Evolutionary conservation across 306 rosid species (phyloP).

Genomic region (Vigna hirtella): DNA sequence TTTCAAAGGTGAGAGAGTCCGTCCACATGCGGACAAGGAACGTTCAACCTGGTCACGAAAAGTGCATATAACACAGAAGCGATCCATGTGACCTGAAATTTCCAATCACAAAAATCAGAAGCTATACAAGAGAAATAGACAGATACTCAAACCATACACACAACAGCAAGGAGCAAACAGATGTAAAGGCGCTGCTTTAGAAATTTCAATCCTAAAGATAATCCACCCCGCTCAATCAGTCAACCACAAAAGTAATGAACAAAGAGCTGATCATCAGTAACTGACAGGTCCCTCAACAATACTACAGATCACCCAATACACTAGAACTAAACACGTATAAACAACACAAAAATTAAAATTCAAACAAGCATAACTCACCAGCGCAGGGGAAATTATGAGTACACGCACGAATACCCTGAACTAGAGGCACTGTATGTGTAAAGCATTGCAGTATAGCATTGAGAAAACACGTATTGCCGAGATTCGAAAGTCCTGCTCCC

Average conservation of each 20-base stretch:
- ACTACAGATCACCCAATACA: no score
- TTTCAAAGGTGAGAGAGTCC: constrained; percentile 55
- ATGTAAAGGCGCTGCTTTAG: not conserved
- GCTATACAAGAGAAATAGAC: not conserved
- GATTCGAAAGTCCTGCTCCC: constrained; percentile 89
- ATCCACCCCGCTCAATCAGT: not conserved
- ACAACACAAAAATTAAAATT: not conserved
- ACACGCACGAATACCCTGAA: constrained; percentile 62
- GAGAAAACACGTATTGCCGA: constrained; percentile 88
- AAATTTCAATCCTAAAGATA: not conserved
- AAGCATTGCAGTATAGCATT: constrained; percentile 87
- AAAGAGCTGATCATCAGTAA: not conserved
- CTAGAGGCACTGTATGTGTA: constrained; percentile 83
- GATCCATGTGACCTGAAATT: constrained; percentile 60
- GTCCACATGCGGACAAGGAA: constrained; percentile 63
- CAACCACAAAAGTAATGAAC: not conserved
- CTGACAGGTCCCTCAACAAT: not conserved
- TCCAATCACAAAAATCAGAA: constrained; percentile 37
- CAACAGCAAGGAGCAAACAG: not conserved
- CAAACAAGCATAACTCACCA: constrained; percentile 50
- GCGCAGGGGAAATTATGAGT: constrained; percentile 54
- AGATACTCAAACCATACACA: not conserved
- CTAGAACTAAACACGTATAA: not conserved
- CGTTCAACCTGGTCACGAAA: constrained; percentile 57
- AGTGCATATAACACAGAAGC: constrained; percentile 76